These are phyloP conservation scores for Pleurotus tuber-regium DNA, from an alignment of 768 basidiomycete species.

Conservation along the genomic window DNA sequence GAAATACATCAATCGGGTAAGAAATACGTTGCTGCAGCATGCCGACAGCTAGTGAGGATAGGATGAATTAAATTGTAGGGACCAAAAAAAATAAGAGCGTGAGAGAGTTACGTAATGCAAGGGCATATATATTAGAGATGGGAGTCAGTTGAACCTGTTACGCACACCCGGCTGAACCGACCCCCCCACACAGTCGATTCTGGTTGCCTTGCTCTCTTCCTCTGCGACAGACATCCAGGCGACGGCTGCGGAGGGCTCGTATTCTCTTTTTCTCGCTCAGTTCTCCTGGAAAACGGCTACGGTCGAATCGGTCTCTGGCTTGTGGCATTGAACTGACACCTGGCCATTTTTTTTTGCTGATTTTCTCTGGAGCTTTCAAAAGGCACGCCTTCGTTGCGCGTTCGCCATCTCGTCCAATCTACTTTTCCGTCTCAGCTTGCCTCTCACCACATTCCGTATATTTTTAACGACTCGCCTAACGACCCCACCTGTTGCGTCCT, in stretches of 20 bases:
- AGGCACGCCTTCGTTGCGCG: constrained; percentile 95
- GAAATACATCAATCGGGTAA: no score
- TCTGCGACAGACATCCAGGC: constrained; percentile 34
- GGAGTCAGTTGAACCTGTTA: constrained; percentile 6
- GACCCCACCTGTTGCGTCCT: constrained; percentile 46
- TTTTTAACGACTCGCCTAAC: constrained; percentile 70
- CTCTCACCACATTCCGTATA: constrained; percentile 9
- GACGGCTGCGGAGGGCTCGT: constrained; percentile 41
- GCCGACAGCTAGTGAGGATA: not conserved
- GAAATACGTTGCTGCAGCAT: no score
- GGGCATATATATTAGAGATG: constrained; percentile 2
- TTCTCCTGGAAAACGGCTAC: constrained; percentile 38
- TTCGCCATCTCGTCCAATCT: constrained; percentile 52
- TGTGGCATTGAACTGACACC: constrained; percentile 24
- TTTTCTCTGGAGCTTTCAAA: constrained; percentile 46
- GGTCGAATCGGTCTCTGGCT: constrained; percentile 20
- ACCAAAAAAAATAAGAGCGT: not conserved
- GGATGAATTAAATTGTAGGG: not conserved
- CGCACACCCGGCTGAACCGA: constrained; percentile 46
- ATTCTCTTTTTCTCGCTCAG: not conserved
- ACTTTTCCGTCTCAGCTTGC: constrained; percentile 12
- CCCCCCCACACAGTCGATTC: constrained; percentile 44
- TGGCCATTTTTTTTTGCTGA: constrained; percentile 30
- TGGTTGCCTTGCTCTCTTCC: constrained; percentile 35
- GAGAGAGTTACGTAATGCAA: no score